These are phyloP conservation scores for Boletus vermiculosoides DNA, from an alignment of 768 basidiomycete genomes.

Conservation along the genomic window DNA sequence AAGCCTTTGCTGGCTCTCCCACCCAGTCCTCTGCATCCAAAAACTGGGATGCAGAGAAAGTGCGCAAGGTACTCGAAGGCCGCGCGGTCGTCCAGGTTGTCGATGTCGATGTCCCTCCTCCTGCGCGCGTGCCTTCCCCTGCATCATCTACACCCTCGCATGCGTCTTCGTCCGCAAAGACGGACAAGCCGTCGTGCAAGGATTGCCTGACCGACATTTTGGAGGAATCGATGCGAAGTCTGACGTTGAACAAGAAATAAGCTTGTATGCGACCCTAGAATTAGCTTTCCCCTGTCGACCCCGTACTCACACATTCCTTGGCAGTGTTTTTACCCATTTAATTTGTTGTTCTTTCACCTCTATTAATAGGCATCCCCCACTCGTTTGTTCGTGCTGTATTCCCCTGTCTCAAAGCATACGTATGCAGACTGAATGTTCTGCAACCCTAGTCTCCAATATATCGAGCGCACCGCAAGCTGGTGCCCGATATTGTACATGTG, in stretches of 20 bases:
- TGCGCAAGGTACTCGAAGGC: conserved; percentile 77
- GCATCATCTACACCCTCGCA: conserved; percentile 1
- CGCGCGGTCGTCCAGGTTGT: conserved; percentile 78
- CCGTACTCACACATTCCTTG: neutral
- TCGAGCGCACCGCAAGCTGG: conserved; percentile 3
- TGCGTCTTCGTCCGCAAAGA: conserved; percentile 11
- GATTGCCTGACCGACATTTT: conserved; percentile 41
- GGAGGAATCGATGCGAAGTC: conserved; percentile 68
- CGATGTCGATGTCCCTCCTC: conserved; percentile 54
- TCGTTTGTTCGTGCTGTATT: conserved; percentile 6
- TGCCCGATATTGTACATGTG: conserved; percentile 3
- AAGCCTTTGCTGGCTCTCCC: conserved; percentile 69
- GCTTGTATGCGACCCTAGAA: neutral
- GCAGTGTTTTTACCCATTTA: conserved; percentile 16
- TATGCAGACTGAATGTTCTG: conserved; percentile 11
- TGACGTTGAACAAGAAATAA: conserved; percentile 58
- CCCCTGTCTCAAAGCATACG: conserved; percentile 1
- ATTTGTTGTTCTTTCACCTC: neutral
- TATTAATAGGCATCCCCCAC: conserved; percentile 13
- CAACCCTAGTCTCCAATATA: conserved; percentile 3
- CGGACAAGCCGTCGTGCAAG: conserved; percentile 22
- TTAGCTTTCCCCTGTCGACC: no score
- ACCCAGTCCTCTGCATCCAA: conserved; percentile 25
- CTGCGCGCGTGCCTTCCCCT: neutral
- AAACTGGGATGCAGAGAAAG: conserved; percentile 73